Percentiles rank a stretch among this genome's conserved stretches.
Conservation (phyloP, 2,329 filamentous ascomycete genomes). For the Fusarium ambrosium region DNA sequence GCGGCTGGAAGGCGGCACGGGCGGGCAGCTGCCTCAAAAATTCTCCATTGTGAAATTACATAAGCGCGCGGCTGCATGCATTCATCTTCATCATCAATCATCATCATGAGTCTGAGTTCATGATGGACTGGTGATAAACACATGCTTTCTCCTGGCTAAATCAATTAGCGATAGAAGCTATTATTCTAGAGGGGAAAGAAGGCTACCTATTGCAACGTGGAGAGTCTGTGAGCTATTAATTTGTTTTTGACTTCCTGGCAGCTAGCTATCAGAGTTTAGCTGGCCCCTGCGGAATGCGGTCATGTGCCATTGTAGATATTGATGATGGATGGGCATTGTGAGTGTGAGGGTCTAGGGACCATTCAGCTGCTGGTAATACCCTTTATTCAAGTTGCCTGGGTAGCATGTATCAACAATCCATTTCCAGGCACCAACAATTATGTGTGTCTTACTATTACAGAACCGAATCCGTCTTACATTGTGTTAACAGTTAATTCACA, state of each 20-base stretch:
- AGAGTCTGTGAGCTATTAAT: neutral
- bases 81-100: neutral
- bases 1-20: conserved; percentile 5
- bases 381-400: neutral
- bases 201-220: neutral
- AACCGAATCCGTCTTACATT: neutral
- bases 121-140: conserved; percentile 3
- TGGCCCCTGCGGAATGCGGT: neutral
- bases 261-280: conserved; percentile 1
- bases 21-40: neutral
- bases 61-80: conserved; percentile 2
- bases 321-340: neutral
- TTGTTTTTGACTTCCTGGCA: neutral
- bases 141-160: neutral
- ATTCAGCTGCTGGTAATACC: neutral
- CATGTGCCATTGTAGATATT: conserved; percentile 1
- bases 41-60: neutral
- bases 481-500: neutral
- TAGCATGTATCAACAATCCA: neutral
- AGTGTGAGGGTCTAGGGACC: neutral
- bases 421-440: neutral
- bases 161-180: neutral
- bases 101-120: conserved; percentile 5
- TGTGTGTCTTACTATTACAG: neutral
- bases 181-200: neutral